Evolutionary conservation across 2,329 filamentous ascomycete species (phyloP).

Genomic region (Trichoderma gracile): DNA sequence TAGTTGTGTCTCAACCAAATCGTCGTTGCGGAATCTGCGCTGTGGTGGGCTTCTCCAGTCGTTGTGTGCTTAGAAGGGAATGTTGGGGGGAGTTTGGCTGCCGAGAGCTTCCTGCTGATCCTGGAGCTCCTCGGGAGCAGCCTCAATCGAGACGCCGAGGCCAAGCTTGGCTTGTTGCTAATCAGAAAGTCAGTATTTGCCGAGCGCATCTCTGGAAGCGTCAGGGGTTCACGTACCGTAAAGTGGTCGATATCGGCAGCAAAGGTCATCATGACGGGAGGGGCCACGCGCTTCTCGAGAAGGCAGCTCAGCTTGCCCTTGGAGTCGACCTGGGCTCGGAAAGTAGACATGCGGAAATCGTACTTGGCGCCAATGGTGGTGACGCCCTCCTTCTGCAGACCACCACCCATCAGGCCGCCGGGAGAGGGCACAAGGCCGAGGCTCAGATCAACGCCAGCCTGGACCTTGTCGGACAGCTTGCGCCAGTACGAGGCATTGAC

Average conservation of each 20-base stretch:
- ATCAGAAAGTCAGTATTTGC: constrained; percentile 9
- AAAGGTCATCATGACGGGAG: constrained; percentile 90
- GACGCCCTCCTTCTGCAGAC: constrained; percentile 78
- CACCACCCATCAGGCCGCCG: constrained; percentile 72
- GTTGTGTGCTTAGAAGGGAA: constrained; percentile 60
- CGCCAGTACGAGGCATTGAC: constrained; percentile 94
- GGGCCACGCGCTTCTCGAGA: constrained; percentile 92
- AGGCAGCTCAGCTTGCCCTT: constrained; percentile 90
- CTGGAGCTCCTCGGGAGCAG: constrained; percentile 80
- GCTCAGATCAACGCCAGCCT: constrained; percentile 93
- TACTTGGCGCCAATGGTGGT: constrained; percentile 96
- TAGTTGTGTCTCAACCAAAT: constrained; percentile 32
- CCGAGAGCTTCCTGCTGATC: constrained; percentile 71
- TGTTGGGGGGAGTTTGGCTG: constrained; percentile 54
- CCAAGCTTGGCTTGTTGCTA: constrained; percentile 96
- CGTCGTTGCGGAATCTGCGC: constrained; percentile 29
- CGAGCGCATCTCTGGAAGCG: too few relatives aligned
- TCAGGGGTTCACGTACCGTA: constrained; percentile 63
- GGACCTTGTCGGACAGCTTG: constrained; percentile 87
- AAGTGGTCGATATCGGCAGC: constrained; percentile 95
- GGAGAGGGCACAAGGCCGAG: constrained; percentile 71
- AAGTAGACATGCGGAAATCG: constrained; percentile 93
- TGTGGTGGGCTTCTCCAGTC: constrained; percentile 26
- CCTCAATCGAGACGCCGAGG: constrained; percentile 88
- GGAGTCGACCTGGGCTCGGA: constrained; percentile 94